A percentile compares a stretch with the other conserved stretches of the same genome.
These are phyloP conservation scores for Pythium dissotocum DNA, from an alignment of 352 stramenopile genomes.

Conservation along the genomic window DNA sequence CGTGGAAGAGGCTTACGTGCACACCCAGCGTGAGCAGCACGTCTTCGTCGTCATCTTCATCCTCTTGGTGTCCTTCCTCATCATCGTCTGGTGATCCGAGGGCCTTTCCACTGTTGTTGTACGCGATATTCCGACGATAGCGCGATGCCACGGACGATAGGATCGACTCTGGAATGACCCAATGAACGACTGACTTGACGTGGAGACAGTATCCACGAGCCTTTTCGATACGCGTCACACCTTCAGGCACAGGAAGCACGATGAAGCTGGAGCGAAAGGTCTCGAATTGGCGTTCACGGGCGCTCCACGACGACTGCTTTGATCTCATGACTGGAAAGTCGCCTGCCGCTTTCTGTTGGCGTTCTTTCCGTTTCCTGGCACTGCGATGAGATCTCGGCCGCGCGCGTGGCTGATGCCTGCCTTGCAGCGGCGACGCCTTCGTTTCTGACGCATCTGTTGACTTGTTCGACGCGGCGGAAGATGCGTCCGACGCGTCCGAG, in stretches of 20 bases:
- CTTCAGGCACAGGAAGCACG: constrained; percentile 64
- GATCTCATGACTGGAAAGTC: background rate
- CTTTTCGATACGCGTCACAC: constrained; percentile 51
- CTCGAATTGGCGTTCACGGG: constrained; percentile 76
- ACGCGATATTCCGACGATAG: constrained; percentile 8
- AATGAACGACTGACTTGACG: constrained; percentile 65
- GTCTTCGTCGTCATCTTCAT: constrained; percentile 46
- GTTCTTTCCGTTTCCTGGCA: background rate
- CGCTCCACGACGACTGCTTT: constrained; percentile 45
- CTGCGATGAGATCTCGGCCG: background rate
- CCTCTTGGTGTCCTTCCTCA: constrained; percentile 23
- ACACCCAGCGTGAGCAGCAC: constrained; percentile 68
- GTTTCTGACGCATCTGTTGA: background rate
- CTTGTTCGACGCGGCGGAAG: constrained; percentile 9
- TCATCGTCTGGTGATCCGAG: constrained; percentile 3
- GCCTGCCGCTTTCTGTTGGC: background rate
- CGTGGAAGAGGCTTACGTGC: constrained; percentile 91
- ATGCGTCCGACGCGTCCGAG: constrained; percentile 4
- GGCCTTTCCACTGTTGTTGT: constrained; percentile 26
- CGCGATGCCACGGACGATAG: constrained; percentile 16
- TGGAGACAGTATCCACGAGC: constrained; percentile 64
- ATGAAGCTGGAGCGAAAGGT: constrained; percentile 64
- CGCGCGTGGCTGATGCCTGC: background rate
- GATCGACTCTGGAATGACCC: constrained; percentile 61
- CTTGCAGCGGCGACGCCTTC: background rate